Percentiles rank a stretch among this genome's conserved stretches.
Conservation (phyloP, 345 rosid genomes). For the Stellera chamaejasme region DNA sequence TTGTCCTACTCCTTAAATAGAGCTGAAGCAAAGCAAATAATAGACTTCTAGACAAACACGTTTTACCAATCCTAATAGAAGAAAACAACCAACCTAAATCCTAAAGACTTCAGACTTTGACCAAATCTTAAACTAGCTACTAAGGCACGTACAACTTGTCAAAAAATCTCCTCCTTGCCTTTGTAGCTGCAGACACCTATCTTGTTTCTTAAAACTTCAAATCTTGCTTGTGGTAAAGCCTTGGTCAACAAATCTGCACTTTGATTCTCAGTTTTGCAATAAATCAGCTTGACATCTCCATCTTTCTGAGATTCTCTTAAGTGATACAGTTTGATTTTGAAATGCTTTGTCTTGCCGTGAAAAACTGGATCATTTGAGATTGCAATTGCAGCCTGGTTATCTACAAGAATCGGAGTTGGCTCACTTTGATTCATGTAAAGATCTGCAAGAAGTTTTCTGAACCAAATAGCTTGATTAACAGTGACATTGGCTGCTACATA, state of each 20-base stretch:
- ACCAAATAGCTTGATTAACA: not conserved
- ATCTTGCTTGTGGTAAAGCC: not conserved
- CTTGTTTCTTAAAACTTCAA: too few species aligned
- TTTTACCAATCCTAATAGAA: too few species aligned
- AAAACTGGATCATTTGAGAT: slow-evolving; percentile 6
- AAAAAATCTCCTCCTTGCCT: too few species aligned
- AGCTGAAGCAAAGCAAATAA: too few species aligned
- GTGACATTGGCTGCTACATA: not conserved
- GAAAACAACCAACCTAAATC: too few species aligned
- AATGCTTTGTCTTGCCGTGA: slow-evolving; percentile 12
- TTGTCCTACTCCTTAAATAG: too few species aligned
- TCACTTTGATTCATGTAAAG: not conserved
- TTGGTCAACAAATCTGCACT: slow-evolving; percentile 3
- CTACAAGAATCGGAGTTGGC: not conserved
- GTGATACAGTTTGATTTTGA: slow-evolving; percentile 1
- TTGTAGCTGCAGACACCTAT: too few species aligned
- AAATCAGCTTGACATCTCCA: not conserved
- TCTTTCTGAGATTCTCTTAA: not conserved
- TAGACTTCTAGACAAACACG: too few species aligned
- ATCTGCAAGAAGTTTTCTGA: slow-evolving; percentile 4
- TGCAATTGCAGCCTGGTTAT: slow-evolving; percentile 7
- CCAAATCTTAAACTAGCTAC: too few species aligned
- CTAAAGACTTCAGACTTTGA: too few species aligned
- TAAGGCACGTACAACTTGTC: too few species aligned
- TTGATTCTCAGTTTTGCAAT: slow-evolving; percentile 10